Conservation (phyloP, 139 green algal genomes). For the Tetradesmus lagerheimii region DNA sequence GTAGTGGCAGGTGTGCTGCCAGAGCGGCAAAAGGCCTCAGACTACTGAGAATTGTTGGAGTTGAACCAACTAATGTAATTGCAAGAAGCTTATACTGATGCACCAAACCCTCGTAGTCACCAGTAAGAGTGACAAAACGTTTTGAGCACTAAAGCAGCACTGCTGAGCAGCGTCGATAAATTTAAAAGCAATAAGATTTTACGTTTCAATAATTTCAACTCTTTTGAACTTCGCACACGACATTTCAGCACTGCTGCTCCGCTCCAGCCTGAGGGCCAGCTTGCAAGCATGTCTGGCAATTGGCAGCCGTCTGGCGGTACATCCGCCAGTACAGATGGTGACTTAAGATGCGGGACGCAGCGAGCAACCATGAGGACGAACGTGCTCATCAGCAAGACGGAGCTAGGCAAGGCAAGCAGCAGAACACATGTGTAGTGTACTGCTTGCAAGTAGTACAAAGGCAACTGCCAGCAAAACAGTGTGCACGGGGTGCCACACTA, state of each 20-base stretch:
- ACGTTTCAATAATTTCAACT: no score
- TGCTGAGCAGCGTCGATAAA: no score
- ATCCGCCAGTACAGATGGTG: background rate
- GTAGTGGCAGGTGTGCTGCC: background rate
- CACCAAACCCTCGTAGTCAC: background rate
- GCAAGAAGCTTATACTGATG: background rate
- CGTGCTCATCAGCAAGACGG: conserved; percentile 18
- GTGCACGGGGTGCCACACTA: no score
- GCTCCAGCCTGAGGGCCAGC: background rate
- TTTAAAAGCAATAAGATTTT: no score
- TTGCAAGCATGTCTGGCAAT: background rate
- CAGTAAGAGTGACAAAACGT: background rate
- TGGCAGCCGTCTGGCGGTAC: background rate
- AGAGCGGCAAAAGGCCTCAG: background rate
- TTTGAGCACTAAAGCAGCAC: background rate
- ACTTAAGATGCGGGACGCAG: conserved; percentile 9
- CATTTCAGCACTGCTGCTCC: background rate
- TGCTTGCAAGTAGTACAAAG: background rate
- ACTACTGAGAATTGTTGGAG: no score
- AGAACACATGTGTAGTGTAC: background rate
- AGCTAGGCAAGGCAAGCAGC: conserved; percentile 36
- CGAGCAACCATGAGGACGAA: conserved; percentile 34
- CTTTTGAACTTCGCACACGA: background rate
- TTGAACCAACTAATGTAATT: background rate
- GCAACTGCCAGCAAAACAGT: background rate